Evolutionary conservation across 2,329 filamentous ascomycete genomes (phyloP).

Genomic region (Paradendryphiella salina): DNA sequence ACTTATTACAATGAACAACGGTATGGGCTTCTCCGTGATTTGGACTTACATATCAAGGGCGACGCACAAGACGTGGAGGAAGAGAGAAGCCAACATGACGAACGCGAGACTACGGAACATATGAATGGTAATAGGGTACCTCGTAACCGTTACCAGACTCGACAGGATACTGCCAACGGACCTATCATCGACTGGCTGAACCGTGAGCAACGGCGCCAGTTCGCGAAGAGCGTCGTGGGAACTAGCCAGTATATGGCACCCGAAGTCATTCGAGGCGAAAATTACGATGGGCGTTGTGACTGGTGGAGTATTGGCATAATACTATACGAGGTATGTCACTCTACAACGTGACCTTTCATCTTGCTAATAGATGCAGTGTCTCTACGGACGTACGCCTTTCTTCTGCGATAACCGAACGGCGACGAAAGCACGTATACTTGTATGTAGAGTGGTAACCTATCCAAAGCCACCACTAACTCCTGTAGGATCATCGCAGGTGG

Average conservation of each 20-base stretch:
- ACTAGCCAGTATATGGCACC: constrained; percentile 99
- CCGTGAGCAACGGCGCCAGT: constrained; percentile 61
- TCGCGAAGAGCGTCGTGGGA: constrained; percentile 85
- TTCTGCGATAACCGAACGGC: constrained; percentile 76
- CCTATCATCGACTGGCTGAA: constrained; percentile 50
- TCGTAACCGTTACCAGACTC: constrained; percentile 25
- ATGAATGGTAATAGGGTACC: constrained; percentile 39
- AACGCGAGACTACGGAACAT: constrained; percentile 51
- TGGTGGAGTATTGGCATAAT: constrained; percentile 98
- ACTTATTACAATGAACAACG: constrained; percentile 83
- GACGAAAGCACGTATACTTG: constrained; percentile 84
- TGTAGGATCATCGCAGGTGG: constrained; percentile 68
- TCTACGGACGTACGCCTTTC: constrained; percentile 92
- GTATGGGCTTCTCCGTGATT: constrained; percentile 73
- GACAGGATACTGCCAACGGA: constrained; percentile 30
- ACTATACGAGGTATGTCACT: constrained; percentile 69
- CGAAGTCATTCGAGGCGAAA: constrained; percentile 79
- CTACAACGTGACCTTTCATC: not conserved
- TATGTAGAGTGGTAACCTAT: constrained; percentile 47
- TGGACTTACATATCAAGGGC: constrained; percentile 73
- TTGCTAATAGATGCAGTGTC: constrained; percentile 57
- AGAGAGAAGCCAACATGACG: constrained; percentile 53
- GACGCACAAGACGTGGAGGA: constrained; percentile 71
- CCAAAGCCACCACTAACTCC: constrained; percentile 15
- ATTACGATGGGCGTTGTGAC: constrained; percentile 91